Evolutionary conservation across 768 basidiomycete species (phyloP), one percentile per base, ranked within the genome.

Genomic region (Leccinum longicurvipes): DNA sequence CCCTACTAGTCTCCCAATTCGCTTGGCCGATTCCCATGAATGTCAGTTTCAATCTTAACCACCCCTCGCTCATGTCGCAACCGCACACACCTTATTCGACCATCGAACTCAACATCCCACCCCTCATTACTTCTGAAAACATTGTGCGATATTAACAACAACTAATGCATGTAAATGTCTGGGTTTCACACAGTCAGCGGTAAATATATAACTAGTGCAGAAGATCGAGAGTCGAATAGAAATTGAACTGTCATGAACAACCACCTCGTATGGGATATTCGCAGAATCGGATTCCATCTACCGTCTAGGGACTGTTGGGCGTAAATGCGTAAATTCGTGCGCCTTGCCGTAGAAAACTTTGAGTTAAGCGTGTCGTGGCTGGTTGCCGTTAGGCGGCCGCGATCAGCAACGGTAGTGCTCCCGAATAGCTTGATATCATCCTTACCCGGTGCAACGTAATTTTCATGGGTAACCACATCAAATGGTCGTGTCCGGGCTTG

Each of bases 401-500:
- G 42, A 42, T 64, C 63, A 70, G 61, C 39, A 60, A 46, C 47
- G 23, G 15, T 41, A 7, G 27, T 25, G 53, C 50, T 57, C 67
- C 52, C 51, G 59, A 60, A 49, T 56, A 56, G 56, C 25, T 52
- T 52, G 65, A 63, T 27, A 27, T 58, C 50, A 51, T 42, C 72
- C 90, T 73, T 72, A 94, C 93, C 81, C 57, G 86, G 87, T 50
- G 90, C 91, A 58, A 82, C 77, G 72, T 96, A 97, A 63, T 85
- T 79, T 55, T 79, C 74, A 64, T 86, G 81, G 17, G 86, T 76
- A 29, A 89, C 77, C 53, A 93, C 91, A 50, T 93, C 88, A 72
- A 97, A 95, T 3, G 85, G 68, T 47, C 80, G 76, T 24, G 93
- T 92, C 41, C 80, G 78, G n/a, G 85, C 79, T 61, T 84, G 79